A percentile compares a stretch with the other conserved stretches of the same genome.
Evolutionary conservation across 352 stramenopile species (phyloP).

Genomic region (Globisporangium uncinulatum): DNA sequence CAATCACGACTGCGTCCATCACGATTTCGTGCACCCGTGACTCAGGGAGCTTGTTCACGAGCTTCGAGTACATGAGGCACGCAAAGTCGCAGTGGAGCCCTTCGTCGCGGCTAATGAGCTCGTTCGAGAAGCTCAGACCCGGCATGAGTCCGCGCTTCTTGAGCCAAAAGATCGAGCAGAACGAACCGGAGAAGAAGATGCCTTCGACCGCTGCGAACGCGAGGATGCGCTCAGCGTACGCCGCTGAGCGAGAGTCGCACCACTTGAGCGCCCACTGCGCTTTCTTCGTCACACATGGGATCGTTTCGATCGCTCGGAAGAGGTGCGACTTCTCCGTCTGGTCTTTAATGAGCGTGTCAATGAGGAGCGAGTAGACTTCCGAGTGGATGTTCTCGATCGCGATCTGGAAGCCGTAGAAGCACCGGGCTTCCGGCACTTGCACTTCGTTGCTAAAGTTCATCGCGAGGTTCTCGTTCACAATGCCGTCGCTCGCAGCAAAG

Average conservation of each 20-base stretch:
- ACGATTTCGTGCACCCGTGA: conserved; percentile 94
- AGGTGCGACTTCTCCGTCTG: conserved; percentile 90
- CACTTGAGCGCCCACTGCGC: conserved; percentile 96
- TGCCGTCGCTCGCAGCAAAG: conserved; percentile 98
- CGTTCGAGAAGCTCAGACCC: conserved; percentile 98
- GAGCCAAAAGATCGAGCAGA: conserved; percentile 99
- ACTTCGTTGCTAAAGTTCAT: conserved; percentile 99
- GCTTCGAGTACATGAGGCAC: conserved; percentile 97
- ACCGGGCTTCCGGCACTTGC: conserved; percentile 95
- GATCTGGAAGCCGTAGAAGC: conserved; percentile 99
- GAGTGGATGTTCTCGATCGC: conserved; percentile 99
- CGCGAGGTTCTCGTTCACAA: conserved; percentile 99
- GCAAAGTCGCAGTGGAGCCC: conserved; percentile 99
- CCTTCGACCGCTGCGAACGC: conserved; percentile 98
- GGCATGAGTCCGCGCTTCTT: conserved; percentile 99
- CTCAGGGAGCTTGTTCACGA: conserved; percentile 95
- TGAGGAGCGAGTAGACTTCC: conserved; percentile 99
- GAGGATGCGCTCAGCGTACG: conserved; percentile 96
- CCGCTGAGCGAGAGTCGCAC: conserved; percentile 90
- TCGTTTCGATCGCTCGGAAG: conserved; percentile 97
- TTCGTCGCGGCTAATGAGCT: conserved; percentile 98
- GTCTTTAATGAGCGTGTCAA: conserved; percentile 99
- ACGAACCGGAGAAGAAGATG: conserved; percentile 99
- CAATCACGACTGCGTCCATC: conserved; percentile 93
- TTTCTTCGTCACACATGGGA: conserved; percentile 97